Evolutionary conservation across 768 basidiomycete species (phyloP), one percentile per base, ranked within the genome.

Genomic region (Macrolepiota fuliginosa): DNA sequence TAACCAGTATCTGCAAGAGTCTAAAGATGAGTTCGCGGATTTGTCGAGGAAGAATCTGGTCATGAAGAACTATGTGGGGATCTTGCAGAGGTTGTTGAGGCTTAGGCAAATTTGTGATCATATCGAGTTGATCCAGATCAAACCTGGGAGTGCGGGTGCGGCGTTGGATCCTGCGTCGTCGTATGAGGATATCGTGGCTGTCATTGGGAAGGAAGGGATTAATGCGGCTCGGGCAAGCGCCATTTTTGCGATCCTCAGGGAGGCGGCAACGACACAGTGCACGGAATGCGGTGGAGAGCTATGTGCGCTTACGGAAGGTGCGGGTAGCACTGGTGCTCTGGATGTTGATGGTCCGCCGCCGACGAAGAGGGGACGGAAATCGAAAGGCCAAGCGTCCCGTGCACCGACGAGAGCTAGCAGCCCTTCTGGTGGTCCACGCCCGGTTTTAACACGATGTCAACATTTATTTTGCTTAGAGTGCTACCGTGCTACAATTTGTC

Each of bases 41-140:
- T 79, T 98, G 65, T 86, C 90, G 32, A 81, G 87, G 73, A 92
- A 90, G 74, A 94, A 96, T 68, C 91, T 94, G 72, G 90, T 97
- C 56, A 92, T 96, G 89, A 97, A 97, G 83, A 98, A 97, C 71
- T 97, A 96, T 70, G 97, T 97, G 66, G 94, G 94, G 58, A 96
- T 99, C 68, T 75, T 99, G 66, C 96, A 98, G 75, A 95, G 96
- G 80, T 92, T 98, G 61, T 80, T 99, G 56, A 92, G 96, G 24
- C 82, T 99, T 50, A 91, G 97, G 57, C 96, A 98, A 78, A 98
- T 98, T 53, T 99, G 97, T 74, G 95, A 98, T 71, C 96, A 99
- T 74, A 92, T 84, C 67, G 93, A 94, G 68, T 82, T 98, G 37
- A 90, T 98, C 3, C 83, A 90, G 68, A 87, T 87, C 46, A 90